phyloP scores from a whole-genome alignment of 805 yeast genomes.

The Clavispora santaluciae region DNA sequence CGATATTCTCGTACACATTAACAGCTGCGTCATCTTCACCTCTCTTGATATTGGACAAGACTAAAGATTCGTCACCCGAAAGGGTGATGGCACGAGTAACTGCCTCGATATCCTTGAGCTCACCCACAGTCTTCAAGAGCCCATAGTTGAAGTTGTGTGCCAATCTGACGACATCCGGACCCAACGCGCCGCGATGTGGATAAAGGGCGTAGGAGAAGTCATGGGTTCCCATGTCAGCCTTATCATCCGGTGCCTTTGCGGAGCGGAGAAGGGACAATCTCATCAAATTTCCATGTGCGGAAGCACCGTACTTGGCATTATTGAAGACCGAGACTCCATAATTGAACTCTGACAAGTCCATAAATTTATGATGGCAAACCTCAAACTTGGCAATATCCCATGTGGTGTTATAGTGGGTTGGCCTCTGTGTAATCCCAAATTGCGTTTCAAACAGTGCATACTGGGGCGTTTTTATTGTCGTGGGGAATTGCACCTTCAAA shows the following conservation, averaged over 20 bases:
- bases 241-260: conserved; percentile 91
- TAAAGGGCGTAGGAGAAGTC: conserved; percentile 74
- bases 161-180: conserved; percentile 59
- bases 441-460: conserved; percentile 87
- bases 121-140: conserved; percentile 17
- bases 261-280: conserved; percentile 82
- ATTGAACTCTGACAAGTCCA: conserved; percentile 80
- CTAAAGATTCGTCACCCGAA: conserved; percentile 54
- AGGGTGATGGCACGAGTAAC: conserved; percentile 14
- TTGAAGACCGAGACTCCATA: conserved; percentile 87
- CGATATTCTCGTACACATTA: conserved; percentile 39
- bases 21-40: conserved; percentile 76
- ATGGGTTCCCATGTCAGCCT: conserved; percentile 92
- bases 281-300: conserved; percentile 90
- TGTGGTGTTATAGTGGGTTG: conserved; percentile 89
- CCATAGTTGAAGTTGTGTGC: conserved; percentile 78
- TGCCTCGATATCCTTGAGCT: conserved; percentile 6
- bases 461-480: conserved; percentile 64
- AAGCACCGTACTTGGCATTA: conserved; percentile 85
- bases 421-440: conserved; percentile 85
- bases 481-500: conserved; percentile 93
- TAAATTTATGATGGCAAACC: conserved; percentile 90
- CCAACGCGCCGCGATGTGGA: conserved; percentile 74
- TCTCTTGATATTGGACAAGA: conserved; percentile 76
- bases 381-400: conserved; percentile 98